phyloP scores from a whole-genome alignment of 345 rosid species.

The Eucalyptus regnans region DNA sequence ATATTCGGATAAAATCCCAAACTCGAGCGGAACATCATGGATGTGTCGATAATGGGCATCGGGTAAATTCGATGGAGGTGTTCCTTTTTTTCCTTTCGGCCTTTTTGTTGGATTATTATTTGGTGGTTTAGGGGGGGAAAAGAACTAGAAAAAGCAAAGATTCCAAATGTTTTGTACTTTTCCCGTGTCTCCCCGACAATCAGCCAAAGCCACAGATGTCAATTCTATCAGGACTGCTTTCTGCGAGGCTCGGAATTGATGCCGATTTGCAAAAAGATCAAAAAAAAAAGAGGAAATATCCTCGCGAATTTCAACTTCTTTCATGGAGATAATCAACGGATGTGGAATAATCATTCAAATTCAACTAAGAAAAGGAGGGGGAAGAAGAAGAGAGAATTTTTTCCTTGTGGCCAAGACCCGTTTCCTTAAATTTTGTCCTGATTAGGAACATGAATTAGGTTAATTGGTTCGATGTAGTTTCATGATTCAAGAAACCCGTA shows the following conservation, averaged over 20 bases:
- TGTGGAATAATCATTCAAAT: background rate
- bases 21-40: background rate
- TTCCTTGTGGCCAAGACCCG: background rate
- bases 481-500: background rate
- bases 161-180: constrained; percentile 67
- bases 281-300: background rate
- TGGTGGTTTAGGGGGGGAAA: background rate
- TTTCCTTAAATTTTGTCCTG: background rate
- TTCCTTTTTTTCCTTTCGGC: background rate
- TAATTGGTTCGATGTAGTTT: background rate
- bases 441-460: background rate
- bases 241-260: background rate
- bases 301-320: background rate
- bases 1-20: background rate
- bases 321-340: background rate
- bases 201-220: constrained; percentile 9
- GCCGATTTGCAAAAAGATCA: background rate
- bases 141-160: constrained; percentile 22
- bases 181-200: constrained; percentile 43
- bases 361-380: background rate
- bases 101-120: background rate
- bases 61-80: background rate
- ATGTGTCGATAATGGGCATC: background rate
- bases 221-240: background rate
- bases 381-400: background rate